Evolutionary conservation across 805 yeast species (phyloP).

Genomic region (Saturnispora hagleri): DNA sequence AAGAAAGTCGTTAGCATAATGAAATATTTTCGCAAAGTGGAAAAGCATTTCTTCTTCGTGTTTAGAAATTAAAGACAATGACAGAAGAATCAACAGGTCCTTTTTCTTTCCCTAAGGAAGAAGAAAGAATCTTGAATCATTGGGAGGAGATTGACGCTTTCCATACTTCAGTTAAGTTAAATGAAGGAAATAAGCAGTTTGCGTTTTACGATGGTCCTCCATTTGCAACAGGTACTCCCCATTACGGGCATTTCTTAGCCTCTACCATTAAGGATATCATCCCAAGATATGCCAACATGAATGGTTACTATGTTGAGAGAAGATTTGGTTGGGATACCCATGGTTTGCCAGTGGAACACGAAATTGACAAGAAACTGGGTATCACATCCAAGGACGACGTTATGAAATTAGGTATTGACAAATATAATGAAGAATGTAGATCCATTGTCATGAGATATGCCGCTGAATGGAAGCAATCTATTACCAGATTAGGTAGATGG

Average conservation of each 20-base stretch:
- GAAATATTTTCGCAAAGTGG: not conserved
- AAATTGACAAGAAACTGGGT: constrained; percentile 94
- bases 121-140: constrained; percentile 64
- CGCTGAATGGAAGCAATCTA: constrained; percentile 86
- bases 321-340: constrained; percentile 99
- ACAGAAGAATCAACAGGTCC: constrained; percentile 24
- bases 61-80: constrained; percentile 13
- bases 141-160: constrained; percentile 97
- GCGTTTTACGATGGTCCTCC: constrained; percentile 99
- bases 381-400: constrained; percentile 93
- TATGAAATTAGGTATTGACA: constrained; percentile 85
- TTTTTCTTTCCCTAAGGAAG: constrained; percentile 82
- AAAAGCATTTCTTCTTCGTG: not conserved
- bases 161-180: constrained; percentile 71
- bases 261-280: constrained; percentile 96
- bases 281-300: constrained; percentile 97
- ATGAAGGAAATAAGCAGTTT: constrained; percentile 78
- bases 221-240: constrained; percentile 99
- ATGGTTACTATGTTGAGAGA: constrained; percentile 91
- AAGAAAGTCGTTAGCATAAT: not conserved
- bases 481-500: constrained; percentile 97
- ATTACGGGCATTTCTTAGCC: constrained; percentile 94
- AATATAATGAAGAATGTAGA: constrained; percentile 91
- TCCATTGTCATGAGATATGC: constrained; percentile 97
- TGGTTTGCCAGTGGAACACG: constrained; percentile 97